A percentile compares a stretch with the other conserved stretches of the same genome.
Evolutionary conservation across 2,329 filamentous ascomycete genomes (phyloP).

Genomic region (Colletotrichum sp.): DNA sequence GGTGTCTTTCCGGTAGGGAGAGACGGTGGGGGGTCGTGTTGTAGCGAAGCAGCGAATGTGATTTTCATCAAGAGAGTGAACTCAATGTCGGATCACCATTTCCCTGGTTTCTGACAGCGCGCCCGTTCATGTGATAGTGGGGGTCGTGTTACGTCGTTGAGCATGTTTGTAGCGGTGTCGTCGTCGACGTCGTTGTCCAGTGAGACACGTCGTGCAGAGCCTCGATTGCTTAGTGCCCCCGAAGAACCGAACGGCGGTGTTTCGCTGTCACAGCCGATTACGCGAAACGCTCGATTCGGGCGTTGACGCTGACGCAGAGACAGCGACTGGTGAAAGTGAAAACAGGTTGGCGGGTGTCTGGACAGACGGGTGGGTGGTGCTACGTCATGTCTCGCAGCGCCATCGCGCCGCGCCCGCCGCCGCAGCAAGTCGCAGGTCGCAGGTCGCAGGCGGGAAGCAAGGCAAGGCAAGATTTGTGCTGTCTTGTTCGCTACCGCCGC

Average conservation of each 20-base stretch:
- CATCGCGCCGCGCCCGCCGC: not conserved
- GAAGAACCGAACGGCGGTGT: not conserved
- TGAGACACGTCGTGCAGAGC: slow-evolving; percentile 10
- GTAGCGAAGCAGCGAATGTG: not conserved
- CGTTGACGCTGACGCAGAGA: not conserved
- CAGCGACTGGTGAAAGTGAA: not conserved
- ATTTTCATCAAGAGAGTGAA: not conserved
- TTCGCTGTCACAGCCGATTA: not conserved
- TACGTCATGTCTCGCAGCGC: slow-evolving; percentile 12
- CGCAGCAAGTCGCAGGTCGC: not conserved
- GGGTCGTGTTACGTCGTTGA: slow-evolving; percentile 8
- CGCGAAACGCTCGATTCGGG: not conserved
- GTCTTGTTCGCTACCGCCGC: not conserved
- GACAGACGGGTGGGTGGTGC: not conserved
- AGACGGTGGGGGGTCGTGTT: not conserved
- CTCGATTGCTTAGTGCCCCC: not conserved
- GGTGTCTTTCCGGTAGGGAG: not conserved
- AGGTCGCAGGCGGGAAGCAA: not conserved
- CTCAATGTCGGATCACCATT: not conserved
- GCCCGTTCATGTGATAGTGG: slow-evolving; percentile 13
- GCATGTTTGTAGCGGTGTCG: not conserved
- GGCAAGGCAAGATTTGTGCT: not conserved
- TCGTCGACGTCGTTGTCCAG: not conserved
- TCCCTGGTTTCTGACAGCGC: not conserved
- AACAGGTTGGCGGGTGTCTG: not conserved